Conservation (phyloP, 2,329 filamentous ascomycete genomes). For the Pseudogymnoascus sp. region DNA sequence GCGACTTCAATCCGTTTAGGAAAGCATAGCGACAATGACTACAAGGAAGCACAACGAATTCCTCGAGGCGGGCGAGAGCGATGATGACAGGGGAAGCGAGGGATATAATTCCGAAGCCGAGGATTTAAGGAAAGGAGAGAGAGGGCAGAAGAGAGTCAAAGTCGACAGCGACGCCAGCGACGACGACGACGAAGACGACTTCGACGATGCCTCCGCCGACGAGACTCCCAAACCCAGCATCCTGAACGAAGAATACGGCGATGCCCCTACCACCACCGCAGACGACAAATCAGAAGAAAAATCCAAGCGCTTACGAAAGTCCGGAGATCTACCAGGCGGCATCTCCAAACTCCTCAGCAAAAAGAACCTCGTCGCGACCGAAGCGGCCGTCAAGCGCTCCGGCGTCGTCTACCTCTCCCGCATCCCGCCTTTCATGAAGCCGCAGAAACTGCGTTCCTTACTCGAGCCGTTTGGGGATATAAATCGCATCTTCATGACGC, state of each 20-base stretch:
- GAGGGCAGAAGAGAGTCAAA: constrained; percentile 55
- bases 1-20: not conserved
- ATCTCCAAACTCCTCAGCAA: constrained; percentile 49
- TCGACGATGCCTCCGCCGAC: constrained; percentile 22
- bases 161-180: constrained; percentile 37
- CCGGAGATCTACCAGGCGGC: constrained; percentile 36
- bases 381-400: constrained; percentile 59
- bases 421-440: constrained; percentile 84
- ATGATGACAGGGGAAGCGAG: constrained; percentile 39
- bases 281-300: constrained; percentile 18
- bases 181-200: constrained; percentile 28
- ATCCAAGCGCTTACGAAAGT: constrained; percentile 22
- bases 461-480: constrained; percentile 67
- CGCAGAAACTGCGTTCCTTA: constrained; percentile 64
- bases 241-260: constrained; percentile 25
- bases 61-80: constrained; percentile 52
- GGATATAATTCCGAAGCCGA: constrained; percentile 60
- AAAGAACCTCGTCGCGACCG: constrained; percentile 58
- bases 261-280: constrained; percentile 17
- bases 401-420: constrained; percentile 79
- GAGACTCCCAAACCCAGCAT: constrained; percentile 18
- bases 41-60: constrained; percentile 65
- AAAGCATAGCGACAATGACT: constrained; percentile 41
- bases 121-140: constrained; percentile 56
- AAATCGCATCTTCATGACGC: constrained; percentile 70